Evolutionary conservation across 768 basidiomycete genomes (phyloP).

Genomic region (Tricholoma saponaceum): DNA sequence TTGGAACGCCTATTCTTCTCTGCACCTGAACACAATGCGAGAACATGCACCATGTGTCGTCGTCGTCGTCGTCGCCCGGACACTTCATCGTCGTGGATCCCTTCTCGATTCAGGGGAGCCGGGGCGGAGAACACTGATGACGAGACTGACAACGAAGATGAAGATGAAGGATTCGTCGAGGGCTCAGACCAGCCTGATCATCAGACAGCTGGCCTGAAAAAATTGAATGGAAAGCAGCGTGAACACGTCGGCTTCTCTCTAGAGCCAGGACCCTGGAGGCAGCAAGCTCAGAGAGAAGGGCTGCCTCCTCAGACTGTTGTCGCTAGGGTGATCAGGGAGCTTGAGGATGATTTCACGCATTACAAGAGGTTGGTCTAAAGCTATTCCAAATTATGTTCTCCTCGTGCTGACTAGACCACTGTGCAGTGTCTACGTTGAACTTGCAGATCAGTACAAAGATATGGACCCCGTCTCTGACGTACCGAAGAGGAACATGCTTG

Average conservation of each 20-base stretch:
- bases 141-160: constrained; percentile 20
- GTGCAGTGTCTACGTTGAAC: constrained; percentile 78
- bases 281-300: constrained; percentile 29
- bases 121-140: constrained; percentile 1
- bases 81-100: constrained; percentile 16
- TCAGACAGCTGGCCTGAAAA: constrained; percentile 10
- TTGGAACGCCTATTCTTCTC: constrained; percentile 82
- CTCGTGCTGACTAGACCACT: constrained; percentile 3
- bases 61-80: constrained; percentile 30
- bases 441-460: constrained; percentile 89
- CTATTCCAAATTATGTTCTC: background rate
- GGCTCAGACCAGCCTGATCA: constrained; percentile 34
- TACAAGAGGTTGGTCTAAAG: constrained; percentile 75
- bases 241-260: constrained; percentile 23
- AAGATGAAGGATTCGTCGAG: constrained; percentile 48
- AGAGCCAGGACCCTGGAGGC: constrained; percentile 26
- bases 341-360: constrained; percentile 94
- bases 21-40: constrained; percentile 68
- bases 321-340: constrained; percentile 73
- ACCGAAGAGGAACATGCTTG: constrained; percentile 78
- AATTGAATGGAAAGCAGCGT: constrained; percentile 27
- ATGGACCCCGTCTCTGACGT: constrained; percentile 85
- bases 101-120: constrained; percentile 16
- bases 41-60: constrained; percentile 66
- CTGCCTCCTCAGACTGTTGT: constrained; percentile 88